Evolutionary conservation across 768 basidiomycete genomes (phyloP).

Genomic region (Phlebiopsis flavidoalba): DNA sequence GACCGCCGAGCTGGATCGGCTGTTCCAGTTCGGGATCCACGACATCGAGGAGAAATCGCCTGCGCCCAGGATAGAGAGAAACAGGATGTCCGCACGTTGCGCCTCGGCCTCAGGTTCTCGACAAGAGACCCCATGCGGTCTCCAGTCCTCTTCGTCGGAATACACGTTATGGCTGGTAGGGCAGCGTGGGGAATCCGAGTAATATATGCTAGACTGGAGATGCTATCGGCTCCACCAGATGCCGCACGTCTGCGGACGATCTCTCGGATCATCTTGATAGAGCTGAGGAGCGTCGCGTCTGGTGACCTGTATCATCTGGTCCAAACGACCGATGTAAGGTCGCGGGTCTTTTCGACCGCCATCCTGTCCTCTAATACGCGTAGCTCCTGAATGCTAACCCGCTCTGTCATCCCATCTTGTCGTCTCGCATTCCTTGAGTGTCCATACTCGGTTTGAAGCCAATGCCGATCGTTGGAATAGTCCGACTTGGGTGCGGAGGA

Average conservation of each 20-base stretch:
- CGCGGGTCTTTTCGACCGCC: background rate
- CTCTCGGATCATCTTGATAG: background rate
- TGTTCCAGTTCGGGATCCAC: background rate
- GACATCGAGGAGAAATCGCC: background rate
- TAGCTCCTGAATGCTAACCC: background rate
- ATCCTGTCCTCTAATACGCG: too few relatives aligned
- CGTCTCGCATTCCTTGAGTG: background rate
- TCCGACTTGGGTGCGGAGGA: background rate
- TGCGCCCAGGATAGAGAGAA: background rate
- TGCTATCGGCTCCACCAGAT: background rate
- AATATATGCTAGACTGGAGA: conserved; percentile 1
- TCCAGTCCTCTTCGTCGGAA: background rate
- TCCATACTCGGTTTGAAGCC: conserved; percentile 7
- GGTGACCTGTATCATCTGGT: background rate
- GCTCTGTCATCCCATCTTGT: background rate
- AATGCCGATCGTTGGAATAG: background rate
- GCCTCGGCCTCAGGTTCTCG: background rate
- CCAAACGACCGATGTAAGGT: background rate
- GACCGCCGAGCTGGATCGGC: background rate
- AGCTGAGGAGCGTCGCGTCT: background rate
- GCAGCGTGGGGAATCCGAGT: background rate
- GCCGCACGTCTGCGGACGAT: background rate
- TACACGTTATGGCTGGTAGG: background rate
- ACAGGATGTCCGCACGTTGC: background rate
- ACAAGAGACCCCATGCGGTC: background rate